phyloP scores from a whole-genome alignment of 352 stramenopile genomes.

The Discostella stelligera region DNA sequence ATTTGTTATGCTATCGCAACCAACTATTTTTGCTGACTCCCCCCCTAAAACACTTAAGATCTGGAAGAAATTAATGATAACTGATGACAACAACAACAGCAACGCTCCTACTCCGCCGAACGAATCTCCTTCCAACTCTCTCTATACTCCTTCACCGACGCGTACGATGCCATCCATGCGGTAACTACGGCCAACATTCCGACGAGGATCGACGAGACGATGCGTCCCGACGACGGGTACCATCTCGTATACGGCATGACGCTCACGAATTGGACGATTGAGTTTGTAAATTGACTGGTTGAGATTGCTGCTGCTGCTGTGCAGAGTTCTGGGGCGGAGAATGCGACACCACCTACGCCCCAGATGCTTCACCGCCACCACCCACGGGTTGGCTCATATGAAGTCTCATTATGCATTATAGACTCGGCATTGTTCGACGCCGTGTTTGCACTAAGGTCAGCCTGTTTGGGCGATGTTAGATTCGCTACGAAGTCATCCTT shows the following conservation, averaged over 20 bases:
- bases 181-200: constrained; percentile 40
- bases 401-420: not conserved
- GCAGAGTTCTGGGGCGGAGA: not conserved
- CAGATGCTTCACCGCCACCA: not conserved
- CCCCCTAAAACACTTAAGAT: too few species aligned
- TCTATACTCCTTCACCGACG: constrained; percentile 38
- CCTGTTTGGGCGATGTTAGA: not conserved
- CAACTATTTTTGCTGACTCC: too few species aligned
- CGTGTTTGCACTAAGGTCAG: not conserved
- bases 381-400: not conserved
- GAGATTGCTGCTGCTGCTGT: constrained; percentile 5
- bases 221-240: constrained; percentile 32
- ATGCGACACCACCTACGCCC: not conserved
- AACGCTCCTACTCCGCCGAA: too few species aligned
- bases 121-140: constrained; percentile 49
- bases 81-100: too few species aligned
- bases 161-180: constrained; percentile 23
- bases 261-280: constrained; percentile 23
- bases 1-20: too few species aligned
- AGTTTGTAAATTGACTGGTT: constrained; percentile 22
- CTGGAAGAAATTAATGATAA: too few species aligned
- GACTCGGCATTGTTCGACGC: not conserved
- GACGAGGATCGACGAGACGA: constrained; percentile 37
- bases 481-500: constrained; percentile 24
- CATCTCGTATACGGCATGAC: constrained; percentile 37